phyloP scores from a whole-genome alignment of 495 filamentous ascomycete species.

The Paragyromitra xinjiangensis region DNA sequence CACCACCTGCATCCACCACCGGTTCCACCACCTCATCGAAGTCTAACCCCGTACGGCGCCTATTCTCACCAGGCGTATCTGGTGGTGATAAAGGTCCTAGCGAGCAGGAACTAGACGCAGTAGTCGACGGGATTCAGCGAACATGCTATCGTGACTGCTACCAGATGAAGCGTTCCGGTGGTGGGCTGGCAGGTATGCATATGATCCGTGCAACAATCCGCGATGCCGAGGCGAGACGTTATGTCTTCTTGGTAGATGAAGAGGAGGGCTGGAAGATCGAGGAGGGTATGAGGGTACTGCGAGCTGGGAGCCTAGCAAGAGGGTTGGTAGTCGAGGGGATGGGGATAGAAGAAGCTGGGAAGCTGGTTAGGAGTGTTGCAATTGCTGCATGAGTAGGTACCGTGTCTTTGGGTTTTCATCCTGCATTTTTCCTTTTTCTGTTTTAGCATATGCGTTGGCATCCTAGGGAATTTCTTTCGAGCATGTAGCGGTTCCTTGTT shows the following conservation, averaged over 20 bases:
- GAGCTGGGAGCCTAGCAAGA: conserved; percentile 66
- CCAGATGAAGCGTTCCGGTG: conserved; percentile 50
- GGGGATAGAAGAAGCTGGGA: conserved; percentile 56
- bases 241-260: conserved; percentile 81
- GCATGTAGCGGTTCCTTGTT: conserved; percentile 28
- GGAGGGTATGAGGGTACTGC: conserved; percentile 76
- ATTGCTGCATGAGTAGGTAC: conserved; percentile 35
- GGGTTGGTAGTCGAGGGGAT: conserved; percentile 59
- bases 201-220: conserved; percentile 81
- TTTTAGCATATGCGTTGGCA: conserved; percentile 34
- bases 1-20: conserved; percentile 39
- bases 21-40: conserved; percentile 29
- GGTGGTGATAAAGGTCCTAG: conserved; percentile 32
- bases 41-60: conserved; percentile 46
- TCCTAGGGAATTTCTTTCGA: conserved; percentile 18
- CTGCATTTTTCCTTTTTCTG: not conserved
- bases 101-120: conserved; percentile 52
- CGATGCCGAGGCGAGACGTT: conserved; percentile 83
- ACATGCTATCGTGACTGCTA: conserved; percentile 51
- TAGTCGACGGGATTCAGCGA: conserved; percentile 50
- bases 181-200: conserved; percentile 64
- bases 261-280: conserved; percentile 94
- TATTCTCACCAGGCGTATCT: conserved; percentile 34
- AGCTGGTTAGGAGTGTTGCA: conserved; percentile 51
- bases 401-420: not conserved